Conservation (phyloP, 1,284 basidiomycete genomes). For the Bjerkandera adusta region DNA sequence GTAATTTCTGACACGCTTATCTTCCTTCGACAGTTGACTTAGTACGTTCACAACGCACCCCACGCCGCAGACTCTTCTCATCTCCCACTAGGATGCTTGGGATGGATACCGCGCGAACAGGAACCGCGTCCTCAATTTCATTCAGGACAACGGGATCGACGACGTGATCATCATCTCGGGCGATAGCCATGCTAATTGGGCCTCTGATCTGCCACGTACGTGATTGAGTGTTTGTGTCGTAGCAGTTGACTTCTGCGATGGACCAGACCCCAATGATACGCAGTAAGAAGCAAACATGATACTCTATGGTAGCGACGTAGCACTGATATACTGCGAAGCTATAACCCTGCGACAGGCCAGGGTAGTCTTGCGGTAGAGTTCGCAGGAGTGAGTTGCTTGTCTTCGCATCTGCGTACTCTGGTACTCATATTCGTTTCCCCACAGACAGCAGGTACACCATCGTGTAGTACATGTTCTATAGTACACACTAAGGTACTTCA, state of each 20-base stretch:
- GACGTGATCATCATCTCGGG: conserved; percentile 62
- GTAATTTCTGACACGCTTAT: too few relatives aligned
- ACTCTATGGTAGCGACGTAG: too few relatives aligned
- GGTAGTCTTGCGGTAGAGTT: conserved; percentile 66
- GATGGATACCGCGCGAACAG: conserved; percentile 63
- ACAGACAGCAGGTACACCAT: conserved; percentile 7
- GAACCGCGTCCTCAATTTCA: conserved; percentile 50
- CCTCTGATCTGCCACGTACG: conserved; percentile 53
- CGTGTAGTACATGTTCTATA: not conserved
- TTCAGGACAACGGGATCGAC: conserved; percentile 51
- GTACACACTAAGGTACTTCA: too few relatives aligned
- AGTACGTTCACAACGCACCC: conserved; percentile 3
- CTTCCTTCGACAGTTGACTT: conserved; percentile 22
- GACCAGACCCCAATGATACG: conserved; percentile 47
- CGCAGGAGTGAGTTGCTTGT: conserved; percentile 45
- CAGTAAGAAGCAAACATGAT: conserved; percentile 36
- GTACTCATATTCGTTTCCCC: not conserved
- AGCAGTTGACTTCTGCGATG: conserved; percentile 2
- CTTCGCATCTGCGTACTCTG: not conserved
- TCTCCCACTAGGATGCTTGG: conserved; percentile 49
- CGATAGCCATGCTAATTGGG: conserved; percentile 68
- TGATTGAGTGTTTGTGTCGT: too few relatives aligned
- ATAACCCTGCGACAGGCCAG: conserved; percentile 50
- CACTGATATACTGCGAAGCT: too few relatives aligned
- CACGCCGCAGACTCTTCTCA: conserved; percentile 1